A percentile compares a stretch with the other conserved stretches of the same genome.
Conservation (phyloP, 495 filamentous ascomycete species). For the Penicillium verhagenii region DNA sequence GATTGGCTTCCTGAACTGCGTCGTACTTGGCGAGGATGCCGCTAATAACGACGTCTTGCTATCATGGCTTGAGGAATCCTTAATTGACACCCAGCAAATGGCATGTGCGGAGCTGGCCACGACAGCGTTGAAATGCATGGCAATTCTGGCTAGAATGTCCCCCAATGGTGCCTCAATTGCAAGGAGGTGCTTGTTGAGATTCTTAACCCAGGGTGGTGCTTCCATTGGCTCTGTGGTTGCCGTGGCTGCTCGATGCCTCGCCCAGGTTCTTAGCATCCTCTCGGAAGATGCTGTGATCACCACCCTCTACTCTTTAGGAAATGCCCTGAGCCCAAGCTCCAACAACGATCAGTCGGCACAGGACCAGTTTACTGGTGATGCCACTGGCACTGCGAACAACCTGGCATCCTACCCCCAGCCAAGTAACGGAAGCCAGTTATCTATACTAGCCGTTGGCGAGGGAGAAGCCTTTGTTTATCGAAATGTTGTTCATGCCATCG, state of each 20-base stretch:
- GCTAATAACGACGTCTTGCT: slow-evolving; percentile 80
- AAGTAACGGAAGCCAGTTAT: slow-evolving; percentile 73
- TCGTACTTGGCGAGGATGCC: slow-evolving; percentile 71
- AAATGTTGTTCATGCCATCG: slow-evolving; percentile 85
- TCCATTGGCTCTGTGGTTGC: slow-evolving; percentile 60
- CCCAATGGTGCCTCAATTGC: slow-evolving; percentile 69
- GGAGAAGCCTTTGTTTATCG: slow-evolving; percentile 74
- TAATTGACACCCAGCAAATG: slow-evolving; percentile 79
- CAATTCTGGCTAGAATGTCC: slow-evolving; percentile 72
- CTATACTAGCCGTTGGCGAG: slow-evolving; percentile 65
- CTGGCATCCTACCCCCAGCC: slow-evolving; percentile 49
- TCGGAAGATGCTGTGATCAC: slow-evolving; percentile 93
- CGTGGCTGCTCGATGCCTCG: slow-evolving; percentile 78
- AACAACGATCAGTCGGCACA: slow-evolving; percentile 36
- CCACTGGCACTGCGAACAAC: slow-evolving; percentile 15
- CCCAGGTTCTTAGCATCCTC: slow-evolving; percentile 71
- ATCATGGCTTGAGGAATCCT: slow-evolving; percentile 78
- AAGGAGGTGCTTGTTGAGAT: slow-evolving; percentile 76
- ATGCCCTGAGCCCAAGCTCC: slow-evolving; percentile 73
- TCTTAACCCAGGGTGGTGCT: slow-evolving; percentile 75
- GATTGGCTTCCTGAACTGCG: slow-evolving; percentile 82
- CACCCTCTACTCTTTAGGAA: slow-evolving; percentile 90
- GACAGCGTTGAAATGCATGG: slow-evolving; percentile 75
- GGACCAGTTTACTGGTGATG: slow-evolving; percentile 27
- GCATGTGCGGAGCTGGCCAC: slow-evolving; percentile 69